These are phyloP conservation scores for Aspergillus steynii DNA, from an alignment of 495 filamentous ascomycete species.

Conservation along the genomic window DNA sequence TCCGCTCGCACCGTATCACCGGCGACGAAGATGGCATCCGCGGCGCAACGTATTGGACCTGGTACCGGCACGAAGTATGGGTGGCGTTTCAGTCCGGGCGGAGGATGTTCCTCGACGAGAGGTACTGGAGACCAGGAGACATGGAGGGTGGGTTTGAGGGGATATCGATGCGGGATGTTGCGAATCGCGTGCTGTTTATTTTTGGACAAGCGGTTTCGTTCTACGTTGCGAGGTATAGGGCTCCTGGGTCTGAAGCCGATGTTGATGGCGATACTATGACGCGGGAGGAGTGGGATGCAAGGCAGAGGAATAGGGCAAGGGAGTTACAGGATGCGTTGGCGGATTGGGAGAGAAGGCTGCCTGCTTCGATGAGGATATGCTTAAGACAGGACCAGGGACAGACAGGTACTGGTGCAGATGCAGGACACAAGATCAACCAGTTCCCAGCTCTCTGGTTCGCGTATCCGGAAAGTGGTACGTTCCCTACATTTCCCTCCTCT, in stretches of 20 bases:
- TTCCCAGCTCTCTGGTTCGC: slow-evolving; percentile 8
- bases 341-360: slow-evolving; percentile 3
- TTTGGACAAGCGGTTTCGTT: slow-evolving; percentile 3
- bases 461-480: slow-evolving; percentile 9
- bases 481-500: neutral
- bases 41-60: slow-evolving; percentile 11
- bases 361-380: slow-evolving; percentile 2
- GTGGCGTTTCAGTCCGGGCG: slow-evolving; percentile 5
- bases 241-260: neutral
- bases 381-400: neutral
- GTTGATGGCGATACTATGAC: neutral
- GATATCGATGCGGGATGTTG: slow-evolving; percentile 5
- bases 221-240: slow-evolving; percentile 1
- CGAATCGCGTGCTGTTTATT: slow-evolving; percentile 3
- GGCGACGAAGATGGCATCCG: slow-evolving; percentile 6
- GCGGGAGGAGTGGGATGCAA: neutral
- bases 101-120: slow-evolving; percentile 6
- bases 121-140: neutral
- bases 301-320: neutral
- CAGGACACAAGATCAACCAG: neutral
- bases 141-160: neutral
- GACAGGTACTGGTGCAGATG: too few relatives aligned
- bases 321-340: neutral
- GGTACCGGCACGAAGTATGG: slow-evolving; percentile 13
- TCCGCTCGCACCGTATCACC: slow-evolving; percentile 1